These are phyloP conservation scores for Epichloe typhina DNA, from an alignment of 2,329 filamentous ascomycete genomes.

Conservation along the genomic window DNA sequence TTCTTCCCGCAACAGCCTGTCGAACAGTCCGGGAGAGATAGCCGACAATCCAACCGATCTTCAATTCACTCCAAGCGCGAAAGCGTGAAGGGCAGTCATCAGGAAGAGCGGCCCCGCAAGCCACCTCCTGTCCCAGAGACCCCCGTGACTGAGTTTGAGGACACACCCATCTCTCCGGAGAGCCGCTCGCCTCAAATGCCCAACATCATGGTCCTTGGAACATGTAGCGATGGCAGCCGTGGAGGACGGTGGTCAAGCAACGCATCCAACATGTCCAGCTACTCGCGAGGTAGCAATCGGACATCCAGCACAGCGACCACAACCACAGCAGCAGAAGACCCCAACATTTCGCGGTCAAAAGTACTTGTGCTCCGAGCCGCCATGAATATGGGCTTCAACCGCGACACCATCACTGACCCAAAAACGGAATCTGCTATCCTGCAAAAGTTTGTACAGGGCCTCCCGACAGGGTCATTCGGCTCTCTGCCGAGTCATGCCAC, in stretches of 20 bases:
- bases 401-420: constrained; percentile 35
- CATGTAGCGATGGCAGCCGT: constrained; percentile 42
- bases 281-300: constrained; percentile 56
- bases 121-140: constrained; percentile 60
- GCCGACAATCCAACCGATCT: constrained; percentile 36
- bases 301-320: constrained; percentile 63
- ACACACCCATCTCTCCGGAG: constrained; percentile 71
- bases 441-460: constrained; percentile 60
- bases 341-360: constrained; percentile 66
- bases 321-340: constrained; percentile 55
- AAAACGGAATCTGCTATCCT: constrained; percentile 41
- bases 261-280: constrained; percentile 65
- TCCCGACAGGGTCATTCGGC: constrained; percentile 70
- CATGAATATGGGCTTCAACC: constrained; percentile 68
- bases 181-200: constrained; percentile 63
- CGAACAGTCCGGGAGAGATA: constrained; percentile 35
- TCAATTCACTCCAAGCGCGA: constrained; percentile 39
- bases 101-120: constrained; percentile 36
- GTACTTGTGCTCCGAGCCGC: constrained; percentile 72
- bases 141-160: constrained; percentile 84
- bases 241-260: constrained; percentile 71
- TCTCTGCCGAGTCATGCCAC: constrained; percentile 54
- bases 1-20: constrained; percentile 46
- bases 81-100: constrained; percentile 32
- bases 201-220: constrained; percentile 78